These are phyloP conservation scores for Pyrenula massariospora DNA, from an alignment of 495 filamentous ascomycete genomes.

Conservation along the genomic window DNA sequence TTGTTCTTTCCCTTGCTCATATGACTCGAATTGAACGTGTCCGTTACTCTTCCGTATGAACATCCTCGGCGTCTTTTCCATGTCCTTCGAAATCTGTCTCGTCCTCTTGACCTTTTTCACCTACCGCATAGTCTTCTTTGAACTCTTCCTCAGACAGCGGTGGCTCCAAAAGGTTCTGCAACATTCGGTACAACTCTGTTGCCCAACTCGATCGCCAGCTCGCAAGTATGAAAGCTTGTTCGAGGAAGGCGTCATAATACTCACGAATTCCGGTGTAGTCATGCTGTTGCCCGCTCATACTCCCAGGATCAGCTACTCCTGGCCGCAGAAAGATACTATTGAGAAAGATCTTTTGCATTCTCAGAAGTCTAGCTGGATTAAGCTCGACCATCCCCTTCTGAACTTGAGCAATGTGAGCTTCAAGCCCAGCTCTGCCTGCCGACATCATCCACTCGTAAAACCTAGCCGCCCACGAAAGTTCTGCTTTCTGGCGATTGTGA, in stretches of 20 bases:
- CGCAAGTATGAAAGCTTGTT: neutral
- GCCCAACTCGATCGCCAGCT: neutral
- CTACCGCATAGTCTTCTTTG: too few relatives aligned
- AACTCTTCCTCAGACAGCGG: too few relatives aligned
- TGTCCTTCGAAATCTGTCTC: too few relatives aligned
- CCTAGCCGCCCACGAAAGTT: neutral
- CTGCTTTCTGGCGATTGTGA: neutral
- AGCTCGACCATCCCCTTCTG: neutral
- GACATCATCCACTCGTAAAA: neutral
- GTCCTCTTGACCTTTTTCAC: too few relatives aligned
- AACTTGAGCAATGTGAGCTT: neutral
- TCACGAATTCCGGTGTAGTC: neutral
- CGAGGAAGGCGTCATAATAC: neutral
- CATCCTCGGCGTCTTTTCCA: too few relatives aligned
- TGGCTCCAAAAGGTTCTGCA: neutral
- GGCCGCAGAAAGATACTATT: neutral
- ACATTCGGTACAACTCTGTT: neutral
- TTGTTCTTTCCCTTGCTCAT: too few relatives aligned
- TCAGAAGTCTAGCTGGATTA: neutral
- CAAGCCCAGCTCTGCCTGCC: neutral
- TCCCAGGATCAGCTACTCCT: neutral
- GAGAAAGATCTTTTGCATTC: neutral
- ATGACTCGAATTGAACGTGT: too few relatives aligned
- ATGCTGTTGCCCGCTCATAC: neutral
- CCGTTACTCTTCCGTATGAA: too few relatives aligned